Evolutionary conservation across 2,329 filamentous ascomycete species (phyloP), one percentile per base, ranked within the genome.

Genomic region (Claviceps humidiphila): DNA sequence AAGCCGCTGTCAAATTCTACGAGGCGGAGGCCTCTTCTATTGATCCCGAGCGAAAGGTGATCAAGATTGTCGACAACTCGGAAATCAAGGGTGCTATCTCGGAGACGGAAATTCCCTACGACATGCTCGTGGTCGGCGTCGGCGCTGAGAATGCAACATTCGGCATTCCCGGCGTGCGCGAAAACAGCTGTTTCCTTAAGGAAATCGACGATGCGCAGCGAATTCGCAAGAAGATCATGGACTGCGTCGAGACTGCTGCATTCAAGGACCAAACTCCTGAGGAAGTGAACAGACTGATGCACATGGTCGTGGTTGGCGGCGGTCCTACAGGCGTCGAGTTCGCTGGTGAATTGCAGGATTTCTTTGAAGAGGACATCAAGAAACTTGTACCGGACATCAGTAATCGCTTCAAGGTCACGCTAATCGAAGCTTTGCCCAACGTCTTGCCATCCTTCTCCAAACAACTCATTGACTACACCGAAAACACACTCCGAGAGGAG

Each of bases 191-290:
- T 75, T 98, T 98, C 80, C 74, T 98, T 67, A 98, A 98, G 79
- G 94, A 98, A 74, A 95, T 98, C 65, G 82, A 80, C 59, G 94
- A 98, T 68, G 93, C 93, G 53, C 93, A 98, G 73, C 81, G 82
- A 65, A 98, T 98, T 67, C 89, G 93, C 66, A 96, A 91, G 78
- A 89, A 89, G 72, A 96, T 98, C 71, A 98, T 98, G 93, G 93
- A 98, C 74, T 98, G 93, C 69, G 90, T 95, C 61, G 93, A 98
- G 75, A 96, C 91, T 39, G 93, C 93, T 50, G 91, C 89, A 56
- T 96, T 98, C 84, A 97, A 97, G 80, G 91, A 89, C 66, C 93
- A 98, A 74, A 77, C 80, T 40, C 74, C 80, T 16, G 88, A 93
- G 59, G 94, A 98, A 73, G 76, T 95, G 66, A 85, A 94, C 74